These are phyloP conservation scores for Ogataea salicorniae DNA, from an alignment of 805 yeast genomes.

Conservation along the genomic window DNA sequence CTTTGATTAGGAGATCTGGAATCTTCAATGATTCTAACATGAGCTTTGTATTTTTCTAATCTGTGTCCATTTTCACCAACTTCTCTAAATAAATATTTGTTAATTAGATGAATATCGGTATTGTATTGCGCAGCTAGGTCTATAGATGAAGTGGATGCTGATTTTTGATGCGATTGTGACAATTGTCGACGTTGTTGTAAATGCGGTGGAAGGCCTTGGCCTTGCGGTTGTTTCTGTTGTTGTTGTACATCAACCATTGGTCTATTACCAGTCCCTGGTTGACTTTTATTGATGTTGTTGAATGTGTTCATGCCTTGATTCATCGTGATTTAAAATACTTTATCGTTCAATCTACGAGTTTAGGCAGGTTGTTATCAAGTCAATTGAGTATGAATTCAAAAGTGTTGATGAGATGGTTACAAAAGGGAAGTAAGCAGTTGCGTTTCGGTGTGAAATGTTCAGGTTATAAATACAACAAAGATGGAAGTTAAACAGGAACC, in stretches of 20 bases:
- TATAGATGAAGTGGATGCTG: constrained; percentile 20
- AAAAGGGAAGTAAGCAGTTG: background rate
- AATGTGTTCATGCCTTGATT: background rate
- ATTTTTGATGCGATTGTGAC: constrained; percentile 8
- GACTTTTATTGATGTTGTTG: background rate
- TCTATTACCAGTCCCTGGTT: background rate
- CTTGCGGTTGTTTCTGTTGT: background rate
- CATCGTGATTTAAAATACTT: background rate
- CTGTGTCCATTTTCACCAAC: constrained; percentile 37
- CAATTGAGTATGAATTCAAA: too few species aligned
- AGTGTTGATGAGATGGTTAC: too few species aligned
- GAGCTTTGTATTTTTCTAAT: constrained; percentile 65
- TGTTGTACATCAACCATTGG: background rate
- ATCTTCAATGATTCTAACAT: constrained; percentile 70
- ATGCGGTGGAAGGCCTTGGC: background rate
- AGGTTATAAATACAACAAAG: background rate
- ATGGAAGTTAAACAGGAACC: too few species aligned
- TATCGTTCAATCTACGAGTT: background rate
- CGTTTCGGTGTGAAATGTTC: background rate
- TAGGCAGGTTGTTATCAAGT: background rate
- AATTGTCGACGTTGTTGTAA: background rate
- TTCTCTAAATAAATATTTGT: constrained; percentile 45
- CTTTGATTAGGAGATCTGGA: constrained; percentile 60
- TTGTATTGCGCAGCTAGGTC: constrained; percentile 56
- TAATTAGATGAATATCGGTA: constrained; percentile 44